These are phyloP conservation scores for Scheffersomyces coipomensis DNA, from an alignment of 805 yeast species.

Conservation along the genomic window DNA sequence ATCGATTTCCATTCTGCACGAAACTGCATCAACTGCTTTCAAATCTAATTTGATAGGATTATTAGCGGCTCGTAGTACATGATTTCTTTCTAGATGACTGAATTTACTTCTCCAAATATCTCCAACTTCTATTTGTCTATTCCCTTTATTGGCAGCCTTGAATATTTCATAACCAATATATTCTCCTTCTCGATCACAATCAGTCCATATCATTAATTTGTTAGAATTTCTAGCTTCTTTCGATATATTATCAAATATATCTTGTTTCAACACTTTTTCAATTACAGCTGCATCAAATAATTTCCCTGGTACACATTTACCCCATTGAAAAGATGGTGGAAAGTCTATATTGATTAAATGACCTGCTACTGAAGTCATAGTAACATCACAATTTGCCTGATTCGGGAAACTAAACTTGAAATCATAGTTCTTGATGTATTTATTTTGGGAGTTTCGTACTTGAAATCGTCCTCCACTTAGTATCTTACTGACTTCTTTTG, in stretches of 20 bases:
- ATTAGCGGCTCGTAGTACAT: constrained; percentile 71
- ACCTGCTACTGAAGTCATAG: constrained; percentile 92
- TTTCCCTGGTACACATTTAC: constrained; percentile 58
- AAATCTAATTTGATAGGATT: constrained; percentile 63
- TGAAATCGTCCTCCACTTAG: constrained; percentile 69
- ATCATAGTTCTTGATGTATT: constrained; percentile 77
- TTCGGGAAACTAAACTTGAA: constrained; percentile 65
- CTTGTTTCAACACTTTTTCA: constrained; percentile 31
- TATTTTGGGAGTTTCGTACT: constrained; percentile 49
- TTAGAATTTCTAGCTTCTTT: constrained; percentile 61
- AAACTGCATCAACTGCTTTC: constrained; percentile 78
- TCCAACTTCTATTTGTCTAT: constrained; percentile 43
- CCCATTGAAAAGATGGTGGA: constrained; percentile 62
- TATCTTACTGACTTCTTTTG: constrained; percentile 73
- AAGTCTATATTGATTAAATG: constrained; percentile 72
- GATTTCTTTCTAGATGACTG: constrained; percentile 80
- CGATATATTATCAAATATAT: constrained; percentile 65
- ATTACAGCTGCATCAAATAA: constrained; percentile 70
- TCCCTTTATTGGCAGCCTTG: constrained; percentile 59
- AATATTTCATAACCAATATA: constrained; percentile 83
- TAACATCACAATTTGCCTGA: constrained; percentile 67
- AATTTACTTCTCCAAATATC: constrained; percentile 72
- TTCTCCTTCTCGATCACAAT: constrained; percentile 97
- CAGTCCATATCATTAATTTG: constrained; percentile 91
- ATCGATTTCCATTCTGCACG: constrained; percentile 83